A percentile compares a stretch with the other conserved stretches of the same genome.
Evolutionary conservation across 805 yeast genomes (phyloP).

Genomic region (Saccharomycodes ludwigii): DNA sequence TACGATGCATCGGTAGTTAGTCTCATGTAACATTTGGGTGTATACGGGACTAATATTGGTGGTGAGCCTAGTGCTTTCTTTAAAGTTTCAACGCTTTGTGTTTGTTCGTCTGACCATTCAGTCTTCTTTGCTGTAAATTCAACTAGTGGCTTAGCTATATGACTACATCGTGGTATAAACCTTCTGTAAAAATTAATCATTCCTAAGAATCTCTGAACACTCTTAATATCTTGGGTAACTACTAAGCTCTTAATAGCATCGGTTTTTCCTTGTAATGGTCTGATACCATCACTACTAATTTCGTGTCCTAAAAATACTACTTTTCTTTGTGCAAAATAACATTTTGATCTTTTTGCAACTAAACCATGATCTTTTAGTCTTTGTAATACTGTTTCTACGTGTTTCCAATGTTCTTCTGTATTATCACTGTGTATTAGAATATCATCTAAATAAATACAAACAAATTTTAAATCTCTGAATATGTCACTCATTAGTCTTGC

Average conservation of each 20-base stretch:
- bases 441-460: slow-evolving; percentile 10
- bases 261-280: slow-evolving; percentile 10
- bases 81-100: slow-evolving; percentile 1
- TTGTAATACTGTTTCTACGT: slow-evolving; percentile 8
- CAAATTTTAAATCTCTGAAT: slow-evolving; percentile 8
- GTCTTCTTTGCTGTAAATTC: slow-evolving; percentile 3
- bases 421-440: slow-evolving; percentile 7
- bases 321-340: slow-evolving; percentile 5
- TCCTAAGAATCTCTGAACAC: slow-evolving; percentile 11
- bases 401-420: slow-evolving; percentile 9
- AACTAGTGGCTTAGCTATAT: slow-evolving; percentile 6
- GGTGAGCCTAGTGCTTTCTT: slow-evolving; percentile 1
- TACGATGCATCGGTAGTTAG: slow-evolving; percentile 7
- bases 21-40: not conserved
- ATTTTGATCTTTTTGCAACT: slow-evolving; percentile 10
- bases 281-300: slow-evolving; percentile 4
- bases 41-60: slow-evolving; percentile 4
- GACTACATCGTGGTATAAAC: slow-evolving; percentile 9
- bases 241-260: slow-evolving; percentile 8
- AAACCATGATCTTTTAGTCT: slow-evolving; percentile 4
- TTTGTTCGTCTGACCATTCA: slow-evolving; percentile 2
- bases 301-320: slow-evolving; percentile 9
- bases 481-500: slow-evolving; percentile 12
- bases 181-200: slow-evolving; percentile 10
- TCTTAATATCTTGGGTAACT: slow-evolving; percentile 5